phyloP scores from a whole-genome alignment of 805 yeast genomes.

The Nakazawaea siamensis region DNA sequence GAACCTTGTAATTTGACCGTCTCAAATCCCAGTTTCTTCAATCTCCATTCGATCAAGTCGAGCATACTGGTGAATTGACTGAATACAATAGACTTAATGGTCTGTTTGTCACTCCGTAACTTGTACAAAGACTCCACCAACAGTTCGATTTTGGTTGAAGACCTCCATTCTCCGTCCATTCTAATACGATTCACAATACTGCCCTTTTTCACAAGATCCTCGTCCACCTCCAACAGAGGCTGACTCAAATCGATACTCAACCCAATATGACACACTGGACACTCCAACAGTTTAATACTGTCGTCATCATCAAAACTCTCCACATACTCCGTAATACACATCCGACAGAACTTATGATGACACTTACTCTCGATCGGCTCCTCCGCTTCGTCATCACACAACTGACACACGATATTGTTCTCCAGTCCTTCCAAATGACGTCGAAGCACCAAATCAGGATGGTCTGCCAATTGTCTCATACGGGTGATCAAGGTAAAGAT shows the following conservation, averaged over 20 bases:
- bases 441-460: slow-evolving; percentile 89
- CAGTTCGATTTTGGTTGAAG: slow-evolving; percentile 96
- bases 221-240: slow-evolving; percentile 70
- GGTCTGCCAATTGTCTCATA: slow-evolving; percentile 98
- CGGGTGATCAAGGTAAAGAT: slow-evolving; percentile 92
- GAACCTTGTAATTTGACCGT: slow-evolving; percentile 94
- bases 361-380: slow-evolving; percentile 94
- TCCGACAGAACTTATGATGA: slow-evolving; percentile 87
- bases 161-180: slow-evolving; percentile 83
- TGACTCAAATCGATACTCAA: slow-evolving; percentile 84
- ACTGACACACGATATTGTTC: slow-evolving; percentile 63
- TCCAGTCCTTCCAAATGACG: slow-evolving; percentile 38
- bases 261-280: slow-evolving; percentile 96
- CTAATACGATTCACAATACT: slow-evolving; percentile 83
- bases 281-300: slow-evolving; percentile 47
- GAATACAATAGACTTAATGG: slow-evolving; percentile 92
- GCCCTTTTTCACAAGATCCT: slow-evolving; percentile 47
- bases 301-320: slow-evolving; percentile 61
- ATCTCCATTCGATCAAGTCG: slow-evolving; percentile 92
- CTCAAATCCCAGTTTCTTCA: slow-evolving; percentile 89
- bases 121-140: slow-evolving; percentile 87
- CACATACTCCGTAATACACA: slow-evolving; percentile 85
- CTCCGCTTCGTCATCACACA: slow-evolving; percentile 97
- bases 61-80: slow-evolving; percentile 97
- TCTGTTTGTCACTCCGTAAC: slow-evolving; percentile 75